Conservation (phyloP, 495 filamentous ascomycete genomes). For the Trichoderma virens region DNA sequence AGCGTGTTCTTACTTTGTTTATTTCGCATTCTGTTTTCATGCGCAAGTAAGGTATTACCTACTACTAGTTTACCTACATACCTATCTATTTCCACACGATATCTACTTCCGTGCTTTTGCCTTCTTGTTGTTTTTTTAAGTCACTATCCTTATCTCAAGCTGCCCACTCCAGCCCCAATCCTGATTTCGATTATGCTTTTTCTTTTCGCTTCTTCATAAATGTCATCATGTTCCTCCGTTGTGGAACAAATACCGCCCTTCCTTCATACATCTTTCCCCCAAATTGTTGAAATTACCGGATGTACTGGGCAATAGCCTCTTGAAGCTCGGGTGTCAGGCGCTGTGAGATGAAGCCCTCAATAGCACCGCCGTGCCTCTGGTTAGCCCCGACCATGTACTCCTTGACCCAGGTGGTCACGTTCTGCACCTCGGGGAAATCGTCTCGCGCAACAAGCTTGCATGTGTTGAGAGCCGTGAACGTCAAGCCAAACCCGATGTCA, state of each 20-base stretch:
- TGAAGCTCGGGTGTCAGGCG: constrained; percentile 33
- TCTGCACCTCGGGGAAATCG: constrained; percentile 72
- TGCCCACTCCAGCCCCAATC: not conserved
- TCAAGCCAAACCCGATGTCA: constrained; percentile 87
- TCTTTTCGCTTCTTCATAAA: not conserved
- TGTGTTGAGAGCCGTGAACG: constrained; percentile 86
- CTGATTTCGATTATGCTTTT: not conserved
- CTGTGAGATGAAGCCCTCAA: constrained; percentile 29
- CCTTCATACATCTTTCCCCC: not conserved
- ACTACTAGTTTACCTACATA: not conserved
- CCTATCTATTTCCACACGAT: not conserved
- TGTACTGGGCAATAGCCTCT: constrained; percentile 33
- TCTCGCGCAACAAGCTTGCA: constrained; percentile 62
- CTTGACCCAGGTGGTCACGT: constrained; percentile 74
- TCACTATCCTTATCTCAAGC: not conserved
- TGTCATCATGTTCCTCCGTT: not conserved
- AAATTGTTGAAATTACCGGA: constrained; percentile 19
- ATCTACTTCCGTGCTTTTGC: not conserved
- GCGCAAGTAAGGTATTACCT: not conserved
- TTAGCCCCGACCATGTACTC: constrained; percentile 54
- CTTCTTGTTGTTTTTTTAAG: not conserved
- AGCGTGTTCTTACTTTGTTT: not conserved
- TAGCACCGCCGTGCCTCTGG: constrained; percentile 30
- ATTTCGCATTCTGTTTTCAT: not conserved
- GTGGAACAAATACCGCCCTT: not conserved